Evolutionary conservation across 148 eudicot species (phyloP).

Genomic region (Camellia japonica): DNA sequence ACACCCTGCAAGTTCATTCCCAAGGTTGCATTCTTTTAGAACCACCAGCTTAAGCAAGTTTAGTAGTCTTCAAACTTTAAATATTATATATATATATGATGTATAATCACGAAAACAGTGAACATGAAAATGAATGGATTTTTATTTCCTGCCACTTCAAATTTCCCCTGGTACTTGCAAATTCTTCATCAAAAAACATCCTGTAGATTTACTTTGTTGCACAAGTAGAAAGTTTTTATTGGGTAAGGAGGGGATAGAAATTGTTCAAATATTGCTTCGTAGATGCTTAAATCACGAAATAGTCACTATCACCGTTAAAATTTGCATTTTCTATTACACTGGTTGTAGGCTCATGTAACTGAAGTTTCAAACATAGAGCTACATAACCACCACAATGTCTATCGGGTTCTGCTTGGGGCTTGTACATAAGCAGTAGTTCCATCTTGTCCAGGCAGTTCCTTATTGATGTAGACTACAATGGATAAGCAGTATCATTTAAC

Average conservation of each 20-base stretch:
- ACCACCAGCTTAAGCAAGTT: background rate
- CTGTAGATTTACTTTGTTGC: background rate
- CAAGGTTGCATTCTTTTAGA: background rate
- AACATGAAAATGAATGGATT: background rate
- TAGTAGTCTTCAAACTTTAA: background rate
- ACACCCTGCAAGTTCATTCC: conserved; percentile 52
- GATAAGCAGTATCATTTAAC: too few relatives aligned
- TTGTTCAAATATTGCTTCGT: background rate
- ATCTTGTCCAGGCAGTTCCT: too few relatives aligned
- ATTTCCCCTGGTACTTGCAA: background rate
- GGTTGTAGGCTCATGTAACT: too few relatives aligned
- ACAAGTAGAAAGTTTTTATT: background rate
- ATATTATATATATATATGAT: background rate
- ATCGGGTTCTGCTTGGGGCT: too few relatives aligned
- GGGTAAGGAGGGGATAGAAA: background rate
- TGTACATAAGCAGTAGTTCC: too few relatives aligned
- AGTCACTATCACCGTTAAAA: too few relatives aligned
- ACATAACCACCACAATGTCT: too few relatives aligned
- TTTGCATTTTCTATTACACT: too few relatives aligned
- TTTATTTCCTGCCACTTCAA: background rate
- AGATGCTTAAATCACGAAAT: background rate
- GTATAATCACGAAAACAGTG: background rate
- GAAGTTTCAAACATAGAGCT: too few relatives aligned
- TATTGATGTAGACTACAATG: too few relatives aligned
- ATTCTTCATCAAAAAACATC: background rate